Conservation (phyloP, 768 basidiomycete genomes). For the Basidioascus undulatus region DNA sequence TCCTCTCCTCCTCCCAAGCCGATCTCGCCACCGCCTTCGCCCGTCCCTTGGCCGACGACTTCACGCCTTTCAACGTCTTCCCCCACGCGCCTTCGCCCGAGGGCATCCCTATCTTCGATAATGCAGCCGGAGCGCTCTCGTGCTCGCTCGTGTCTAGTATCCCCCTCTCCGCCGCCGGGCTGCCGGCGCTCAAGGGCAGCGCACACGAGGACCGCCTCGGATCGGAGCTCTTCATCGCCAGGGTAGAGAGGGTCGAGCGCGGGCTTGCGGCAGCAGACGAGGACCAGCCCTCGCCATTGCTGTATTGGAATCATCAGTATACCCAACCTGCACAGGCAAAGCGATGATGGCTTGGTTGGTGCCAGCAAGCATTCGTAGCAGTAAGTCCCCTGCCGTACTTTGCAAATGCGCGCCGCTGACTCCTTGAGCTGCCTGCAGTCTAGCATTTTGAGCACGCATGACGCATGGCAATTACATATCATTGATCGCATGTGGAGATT, state of each 20-base stretch:
- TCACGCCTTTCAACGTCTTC: slow-evolving; percentile 18
- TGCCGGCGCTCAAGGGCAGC: slow-evolving; percentile 7
- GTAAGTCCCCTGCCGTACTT: too few relatives aligned
- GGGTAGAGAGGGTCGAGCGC: slow-evolving; percentile 40
- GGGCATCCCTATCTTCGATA: slow-evolving; percentile 34
- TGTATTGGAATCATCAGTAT: too few relatives aligned
- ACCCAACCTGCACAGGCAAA: too few relatives aligned
- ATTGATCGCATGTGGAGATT: too few relatives aligned
- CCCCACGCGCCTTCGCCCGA: slow-evolving; percentile 24
- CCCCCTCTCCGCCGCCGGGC: slow-evolving; percentile 29
- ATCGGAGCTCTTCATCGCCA: slow-evolving; percentile 61
- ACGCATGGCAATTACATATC: too few relatives aligned
- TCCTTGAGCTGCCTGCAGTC: too few relatives aligned
- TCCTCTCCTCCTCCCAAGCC: slow-evolving; percentile 46
- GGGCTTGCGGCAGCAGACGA: too few relatives aligned
- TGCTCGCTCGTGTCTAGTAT: slow-evolving; percentile 44
- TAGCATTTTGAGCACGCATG: too few relatives aligned
- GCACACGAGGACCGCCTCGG: slow-evolving; percentile 13
- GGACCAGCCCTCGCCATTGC: too few relatives aligned
- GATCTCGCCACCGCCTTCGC: slow-evolving; percentile 44
- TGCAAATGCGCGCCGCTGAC: too few relatives aligned
- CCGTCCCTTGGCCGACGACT: slow-evolving; percentile 25
- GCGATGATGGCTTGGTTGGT: too few relatives aligned
- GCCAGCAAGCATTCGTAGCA: too few relatives aligned
- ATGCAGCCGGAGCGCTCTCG: slow-evolving; percentile 41